Base-by-base conservation (phyloP, 129 eudicot genomes). In the Artemisia argyi region DNA sequence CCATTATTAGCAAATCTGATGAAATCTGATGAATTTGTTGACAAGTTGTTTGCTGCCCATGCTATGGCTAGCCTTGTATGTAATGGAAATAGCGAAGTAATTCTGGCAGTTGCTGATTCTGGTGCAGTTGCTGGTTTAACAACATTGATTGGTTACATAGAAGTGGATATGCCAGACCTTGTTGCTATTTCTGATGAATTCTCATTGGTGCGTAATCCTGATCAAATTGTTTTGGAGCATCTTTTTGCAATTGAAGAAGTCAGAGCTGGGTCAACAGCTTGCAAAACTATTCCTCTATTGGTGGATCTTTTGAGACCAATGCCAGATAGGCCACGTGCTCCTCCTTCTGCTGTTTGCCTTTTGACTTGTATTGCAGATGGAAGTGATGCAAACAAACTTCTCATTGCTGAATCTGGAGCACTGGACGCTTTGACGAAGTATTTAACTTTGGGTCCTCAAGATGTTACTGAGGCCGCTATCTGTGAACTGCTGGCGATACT, bases 381-480 rank as follows among this genome's bases (percentile, higher is more conserved):
- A 63, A 85, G 74, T 81, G 97, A 90, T 70, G 76, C 89, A 49
- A 90, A 90, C 68, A 90, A 90, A 75, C 82, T 83, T 55, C 61
- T 83, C 3, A 85, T 90, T 89, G 97, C 97, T 58, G 97, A 90
- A 87, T 75, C 89, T 54, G 97, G 97, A 60, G 91, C 84, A 11
- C 63, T 90, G 20, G 97, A 90, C 65, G 88, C 91, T 63, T 69
- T 90, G 69, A 75, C 89, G 7, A 90, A 81, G 77, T 90, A 90
- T 69, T 63, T 90, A 53, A 85, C 95, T 52, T 71, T 90, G 80
- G 79, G 95, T 76, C 95, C 97, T 71, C 91, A 83, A 77, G 95
- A 87, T 73, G 65, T 82, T 49, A 76, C 80, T 9, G 95, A 90
- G 80, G 79, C 83, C 46, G 75, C 87, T 7, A 85, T 90, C 49